Percentiles rank a stretch among this genome's conserved stretches.
Evolutionary conservation across 177 flowering plant species (phyloP).

Genomic region (Vitis hybrid): DNA sequence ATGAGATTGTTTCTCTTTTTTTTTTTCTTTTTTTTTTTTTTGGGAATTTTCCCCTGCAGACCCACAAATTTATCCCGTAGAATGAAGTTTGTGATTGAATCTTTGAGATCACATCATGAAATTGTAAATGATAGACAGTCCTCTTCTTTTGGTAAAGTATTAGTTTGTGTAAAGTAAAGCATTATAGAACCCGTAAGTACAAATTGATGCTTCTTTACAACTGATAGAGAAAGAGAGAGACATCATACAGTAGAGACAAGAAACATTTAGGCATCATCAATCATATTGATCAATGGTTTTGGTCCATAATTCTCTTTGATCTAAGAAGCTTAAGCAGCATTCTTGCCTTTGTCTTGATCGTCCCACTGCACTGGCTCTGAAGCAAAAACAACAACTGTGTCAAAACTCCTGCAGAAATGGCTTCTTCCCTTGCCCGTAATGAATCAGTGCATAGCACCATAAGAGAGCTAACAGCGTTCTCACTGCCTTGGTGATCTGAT

Average conservation of each 20-base stretch:
- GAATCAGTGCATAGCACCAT: constrained; percentile 43
- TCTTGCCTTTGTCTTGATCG: constrained; percentile 63
- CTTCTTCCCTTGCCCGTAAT: constrained; percentile 37
- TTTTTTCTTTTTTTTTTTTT: no score
- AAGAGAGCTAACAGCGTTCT: constrained; percentile 50
- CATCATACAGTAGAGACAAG: background rate
- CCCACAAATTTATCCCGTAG: no score
- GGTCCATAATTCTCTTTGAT: constrained; percentile 34
- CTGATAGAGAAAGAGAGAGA: background rate
- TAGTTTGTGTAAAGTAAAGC: no score
- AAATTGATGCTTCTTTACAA: no score
- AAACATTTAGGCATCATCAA: background rate
- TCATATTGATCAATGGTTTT: constrained; percentile 11
- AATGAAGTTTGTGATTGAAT: no score
- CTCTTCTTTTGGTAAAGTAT: no score
- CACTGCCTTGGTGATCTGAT: constrained; percentile 58
- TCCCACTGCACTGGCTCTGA: constrained; percentile 63
- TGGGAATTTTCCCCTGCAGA: no score
- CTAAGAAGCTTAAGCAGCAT: constrained; percentile 66
- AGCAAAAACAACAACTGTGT: constrained; percentile 62
- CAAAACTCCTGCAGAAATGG: constrained; percentile 52
- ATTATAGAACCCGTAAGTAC: no score
- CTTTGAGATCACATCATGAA: no score
- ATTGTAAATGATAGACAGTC: no score
- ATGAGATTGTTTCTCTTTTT: no score